Evolutionary conservation across 225 moss, liverwort and hornwort genomes (phyloP).

Genomic region (Sphagnum contortum): DNA sequence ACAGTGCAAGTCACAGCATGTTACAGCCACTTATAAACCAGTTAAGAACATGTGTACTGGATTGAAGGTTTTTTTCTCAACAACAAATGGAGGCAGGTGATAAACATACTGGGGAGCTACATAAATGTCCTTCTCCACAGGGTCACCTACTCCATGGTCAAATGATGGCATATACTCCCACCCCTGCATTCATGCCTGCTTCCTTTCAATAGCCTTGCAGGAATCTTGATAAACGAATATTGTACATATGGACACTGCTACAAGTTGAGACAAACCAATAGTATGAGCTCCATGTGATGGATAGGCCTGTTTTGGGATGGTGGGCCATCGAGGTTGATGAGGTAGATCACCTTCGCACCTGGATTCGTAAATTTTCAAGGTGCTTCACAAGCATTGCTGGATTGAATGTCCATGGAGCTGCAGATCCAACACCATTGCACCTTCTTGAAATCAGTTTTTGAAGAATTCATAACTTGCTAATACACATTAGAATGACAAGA

Average conservation of each 20-base stretch:
- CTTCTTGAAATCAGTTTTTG: too few relatives aligned
- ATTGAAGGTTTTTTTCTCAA: not conserved
- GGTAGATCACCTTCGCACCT: slow-evolving; percentile 58
- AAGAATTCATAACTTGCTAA: too few relatives aligned
- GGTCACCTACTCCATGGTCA: slow-evolving; percentile 96
- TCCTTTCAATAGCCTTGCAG: not conserved
- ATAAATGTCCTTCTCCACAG: slow-evolving; percentile 81
- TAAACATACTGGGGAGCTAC: slow-evolving; percentile 48
- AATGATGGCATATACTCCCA: slow-evolving; percentile 78
- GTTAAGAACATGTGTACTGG: too few relatives aligned
- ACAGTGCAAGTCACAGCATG: too few relatives aligned
- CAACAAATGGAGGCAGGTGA: not conserved
- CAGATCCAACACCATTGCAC: slow-evolving; percentile 4
- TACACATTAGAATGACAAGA: too few relatives aligned
- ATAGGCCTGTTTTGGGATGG: not conserved
- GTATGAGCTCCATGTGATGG: slow-evolving; percentile 7
- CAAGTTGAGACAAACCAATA: too few relatives aligned
- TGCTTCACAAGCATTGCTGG: slow-evolving; percentile 56
- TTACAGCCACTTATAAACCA: too few relatives aligned
- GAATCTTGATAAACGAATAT: not conserved
- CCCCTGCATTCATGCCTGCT: slow-evolving; percentile 33
- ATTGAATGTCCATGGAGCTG: slow-evolving; percentile 98
- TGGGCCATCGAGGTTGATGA: too few relatives aligned
- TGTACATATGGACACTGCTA: too few relatives aligned
- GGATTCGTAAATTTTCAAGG: slow-evolving; percentile 56